Percentiles rank a stretch among this genome's conserved stretches.
phyloP scores from a whole-genome alignment of 1,139 yeast species.

The Keqinozyma sinolaborantium region DNA sequence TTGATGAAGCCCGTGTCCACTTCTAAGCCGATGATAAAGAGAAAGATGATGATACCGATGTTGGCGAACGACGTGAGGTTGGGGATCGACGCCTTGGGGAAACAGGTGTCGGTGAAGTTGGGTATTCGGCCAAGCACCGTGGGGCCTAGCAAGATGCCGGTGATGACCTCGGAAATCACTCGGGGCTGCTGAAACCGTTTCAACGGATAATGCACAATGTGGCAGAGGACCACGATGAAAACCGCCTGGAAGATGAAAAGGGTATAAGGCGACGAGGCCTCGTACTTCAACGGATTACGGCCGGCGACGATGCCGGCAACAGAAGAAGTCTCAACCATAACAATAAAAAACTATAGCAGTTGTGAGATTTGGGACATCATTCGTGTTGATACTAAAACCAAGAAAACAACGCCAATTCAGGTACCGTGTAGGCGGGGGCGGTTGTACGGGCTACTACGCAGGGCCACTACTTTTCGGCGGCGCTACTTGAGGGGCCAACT shows the following conservation, averaged over 20 bases:
- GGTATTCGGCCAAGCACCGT: constrained; percentile 69
- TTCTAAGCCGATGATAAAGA: constrained; percentile 75
- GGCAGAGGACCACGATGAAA: constrained; percentile 52
- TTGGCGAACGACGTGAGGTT: constrained; percentile 67
- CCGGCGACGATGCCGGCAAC: constrained; percentile 73
- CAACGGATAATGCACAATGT: constrained; percentile 55
- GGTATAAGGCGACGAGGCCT: constrained; percentile 54
- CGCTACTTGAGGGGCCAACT: too few species aligned
- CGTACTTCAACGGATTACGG: constrained; percentile 60
- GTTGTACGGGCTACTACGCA: too few species aligned
- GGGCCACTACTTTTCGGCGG: too few species aligned
- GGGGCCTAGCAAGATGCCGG: constrained; percentile 73
- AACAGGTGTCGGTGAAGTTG: constrained; percentile 57
- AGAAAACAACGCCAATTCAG: too few species aligned
- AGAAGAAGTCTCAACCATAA: constrained; percentile 25
- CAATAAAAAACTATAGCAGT: constrained; percentile 3
- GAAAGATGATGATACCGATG: constrained; percentile 66
- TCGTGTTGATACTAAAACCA: too few species aligned
- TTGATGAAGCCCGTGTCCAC: constrained; percentile 65
- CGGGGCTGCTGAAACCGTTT: constrained; percentile 64
- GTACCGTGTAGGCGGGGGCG: too few species aligned
- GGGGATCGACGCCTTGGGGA: constrained; percentile 60
- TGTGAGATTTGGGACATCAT: too few species aligned
- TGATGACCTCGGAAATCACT: constrained; percentile 74
- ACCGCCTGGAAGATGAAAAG: constrained; percentile 59